Evolutionary conservation across 805 yeast genomes (phyloP).

Genomic region (Yarrowia deformans): DNA sequence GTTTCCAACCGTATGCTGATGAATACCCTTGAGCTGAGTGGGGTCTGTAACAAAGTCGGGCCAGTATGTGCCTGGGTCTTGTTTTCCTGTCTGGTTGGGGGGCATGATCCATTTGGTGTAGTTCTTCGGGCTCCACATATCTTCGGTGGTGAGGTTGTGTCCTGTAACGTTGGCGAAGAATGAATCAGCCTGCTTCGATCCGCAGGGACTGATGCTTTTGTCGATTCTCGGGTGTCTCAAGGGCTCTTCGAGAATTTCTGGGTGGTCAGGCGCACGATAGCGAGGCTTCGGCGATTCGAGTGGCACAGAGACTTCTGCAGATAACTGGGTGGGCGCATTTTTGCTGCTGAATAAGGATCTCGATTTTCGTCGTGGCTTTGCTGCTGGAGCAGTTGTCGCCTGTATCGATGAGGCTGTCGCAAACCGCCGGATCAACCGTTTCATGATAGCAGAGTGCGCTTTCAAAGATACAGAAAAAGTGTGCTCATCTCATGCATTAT

Average conservation of each 20-base stretch:
- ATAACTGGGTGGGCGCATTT: not conserved
- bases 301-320: not conserved
- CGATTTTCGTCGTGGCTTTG: not conserved
- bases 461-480: not conserved
- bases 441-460: not conserved
- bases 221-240: not conserved
- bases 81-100: not conserved
- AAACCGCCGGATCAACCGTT: slow-evolving; percentile 6
- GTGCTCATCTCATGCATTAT: slow-evolving; percentile 12
- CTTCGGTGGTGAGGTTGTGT: not conserved
- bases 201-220: slow-evolving; percentile 2
- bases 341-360: slow-evolving; percentile 7
- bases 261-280: not conserved
- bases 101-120: slow-evolving; percentile 14
- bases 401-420: not conserved
- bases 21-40: not conserved
- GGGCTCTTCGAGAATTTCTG: not conserved
- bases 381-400: not conserved
- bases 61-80: slow-evolving; percentile 21
- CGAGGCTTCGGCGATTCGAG: no score
- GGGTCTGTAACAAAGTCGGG: slow-evolving; percentile 3
- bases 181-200: not conserved
- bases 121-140: not conserved
- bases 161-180: slow-evolving; percentile 12
- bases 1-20: not conserved